A percentile compares a stretch with the other conserved stretches of the same genome.
Conservation (phyloP, 2,329 filamentous ascomycete species). For the Raffaelea ambrosiae region DNA sequence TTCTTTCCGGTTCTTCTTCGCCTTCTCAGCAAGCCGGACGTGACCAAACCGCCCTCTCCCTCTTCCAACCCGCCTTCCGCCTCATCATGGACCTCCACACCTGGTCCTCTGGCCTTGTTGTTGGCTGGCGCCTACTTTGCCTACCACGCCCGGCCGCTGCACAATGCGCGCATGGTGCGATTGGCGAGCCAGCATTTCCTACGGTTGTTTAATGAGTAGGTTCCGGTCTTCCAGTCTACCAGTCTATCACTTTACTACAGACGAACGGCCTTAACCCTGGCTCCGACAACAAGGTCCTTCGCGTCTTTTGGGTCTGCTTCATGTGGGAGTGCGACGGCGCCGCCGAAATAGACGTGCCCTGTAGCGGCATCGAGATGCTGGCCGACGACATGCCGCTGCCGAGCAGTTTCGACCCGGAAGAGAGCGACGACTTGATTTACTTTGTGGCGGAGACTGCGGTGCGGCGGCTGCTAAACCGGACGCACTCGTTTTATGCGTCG, state of each 20-base stretch:
- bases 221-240: no score
- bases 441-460: conserved; percentile 33
- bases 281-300: conserved; percentile 37
- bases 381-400: conserved; percentile 26
- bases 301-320: conserved; percentile 64
- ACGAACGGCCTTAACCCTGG: neutral
- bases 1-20: neutral
- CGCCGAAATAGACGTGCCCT: conserved; percentile 46
- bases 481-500: conserved; percentile 23
- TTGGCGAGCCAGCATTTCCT: conserved; percentile 23
- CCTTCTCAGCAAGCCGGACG: conserved; percentile 15
- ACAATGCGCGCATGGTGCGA: conserved; percentile 25
- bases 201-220: conserved; percentile 23
- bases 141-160: conserved; percentile 25
- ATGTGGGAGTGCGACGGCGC: conserved; percentile 66
- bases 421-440: conserved; percentile 26
- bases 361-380: conserved; percentile 27
- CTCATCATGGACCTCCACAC: conserved; percentile 22
- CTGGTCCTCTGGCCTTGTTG: conserved; percentile 25
- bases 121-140: conserved; percentile 28
- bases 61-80: conserved; percentile 25
- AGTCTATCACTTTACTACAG: no score
- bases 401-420: conserved; percentile 20
- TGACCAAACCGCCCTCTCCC: conserved; percentile 21
- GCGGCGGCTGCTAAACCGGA: conserved; percentile 31